Base-by-base conservation (phyloP, 768 basidiomycete species). In the Xerocomellus chrysenteron region DNA sequence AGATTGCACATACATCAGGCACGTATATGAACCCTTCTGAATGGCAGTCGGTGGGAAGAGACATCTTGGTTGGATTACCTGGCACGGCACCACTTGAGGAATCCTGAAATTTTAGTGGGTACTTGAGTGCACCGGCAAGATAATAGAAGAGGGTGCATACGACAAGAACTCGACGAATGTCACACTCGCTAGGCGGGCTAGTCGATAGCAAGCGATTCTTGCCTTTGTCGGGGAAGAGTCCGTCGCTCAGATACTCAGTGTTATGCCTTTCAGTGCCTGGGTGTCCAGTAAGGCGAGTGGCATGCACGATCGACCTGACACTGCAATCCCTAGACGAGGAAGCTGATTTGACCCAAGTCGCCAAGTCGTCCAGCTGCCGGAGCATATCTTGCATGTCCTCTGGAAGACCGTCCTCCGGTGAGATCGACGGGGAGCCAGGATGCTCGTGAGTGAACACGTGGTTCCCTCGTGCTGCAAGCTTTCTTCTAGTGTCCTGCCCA, bases 1-100 rank as follows among this genome's bases (percentile, higher is more conserved):
- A 44, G 33, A 32, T 4, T 39, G 39, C 6, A 57, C 68, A 47
- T 62, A 71, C 71, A 36, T 49, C 44, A 30, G 71, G 62, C 8
- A 59, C 41, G 42, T 72, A 74, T 54, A 74, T 73, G 40, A 72
- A 74, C 5, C 54, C 60, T 32, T 54, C 53, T 48, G 62, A 47
- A 10, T 42, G 58, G 32, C 41, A 32, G 44, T 52, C 12, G 17
- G 36, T 30, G 21, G 11, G 4, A 50, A 17, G 3, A 48, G 52
- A 45, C 14, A 30, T 14, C 42, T 28, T 45, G 47, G 33, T 36
- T 36, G 50, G 21, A 41, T 28, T 21, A 30, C 39, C 9, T 8
- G 56, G 21, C 44, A 49, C 4, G 16, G 41, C 12, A 19, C 32
- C 2, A n/a, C 43, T 53, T 26, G 58, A 43, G n/a, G 40, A 35